phyloP scores from a whole-genome alignment of 2,329 filamentous ascomycete genomes.

The Colletotrichum magnum region DNA sequence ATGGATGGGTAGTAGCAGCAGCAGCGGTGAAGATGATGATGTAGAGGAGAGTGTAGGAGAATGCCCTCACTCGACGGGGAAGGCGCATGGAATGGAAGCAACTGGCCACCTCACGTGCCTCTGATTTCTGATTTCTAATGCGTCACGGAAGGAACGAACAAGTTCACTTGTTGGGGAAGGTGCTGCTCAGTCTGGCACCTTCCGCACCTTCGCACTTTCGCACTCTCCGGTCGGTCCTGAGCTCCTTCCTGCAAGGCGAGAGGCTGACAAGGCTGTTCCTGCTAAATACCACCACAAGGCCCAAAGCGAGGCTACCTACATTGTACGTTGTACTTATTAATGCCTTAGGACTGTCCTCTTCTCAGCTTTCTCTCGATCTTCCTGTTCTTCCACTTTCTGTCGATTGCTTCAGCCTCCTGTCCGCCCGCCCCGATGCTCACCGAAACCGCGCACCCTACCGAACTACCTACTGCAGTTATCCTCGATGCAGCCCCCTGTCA shows the following conservation, averaged over 20 bases:
- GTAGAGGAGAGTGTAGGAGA: too few relatives aligned
- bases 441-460: too few relatives aligned
- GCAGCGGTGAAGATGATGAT: too few relatives aligned
- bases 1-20: too few relatives aligned
- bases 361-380: neutral
- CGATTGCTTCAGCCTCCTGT: too few relatives aligned
- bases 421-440: too few relatives aligned
- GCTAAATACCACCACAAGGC: neutral
- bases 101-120: too few relatives aligned
- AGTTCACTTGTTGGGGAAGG: neutral
- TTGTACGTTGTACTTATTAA: neutral
- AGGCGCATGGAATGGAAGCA: too few relatives aligned
- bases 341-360: neutral
- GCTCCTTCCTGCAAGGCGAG: neutral
- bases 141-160: neutral
- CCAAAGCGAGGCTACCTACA: conserved; percentile 17
- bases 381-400: too few relatives aligned
- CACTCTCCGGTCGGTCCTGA: conserved; percentile 1
- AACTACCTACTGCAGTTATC: neutral
- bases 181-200: neutral
- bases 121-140: too few relatives aligned
- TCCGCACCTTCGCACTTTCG: conserved; percentile 24
- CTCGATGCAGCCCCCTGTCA: too few relatives aligned
- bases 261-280: neutral
- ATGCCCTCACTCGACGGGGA: too few relatives aligned